These are phyloP conservation scores for Akanthomyces dipterigenus DNA, from an alignment of 2,329 filamentous ascomycete genomes.

Conservation along the genomic window DNA sequence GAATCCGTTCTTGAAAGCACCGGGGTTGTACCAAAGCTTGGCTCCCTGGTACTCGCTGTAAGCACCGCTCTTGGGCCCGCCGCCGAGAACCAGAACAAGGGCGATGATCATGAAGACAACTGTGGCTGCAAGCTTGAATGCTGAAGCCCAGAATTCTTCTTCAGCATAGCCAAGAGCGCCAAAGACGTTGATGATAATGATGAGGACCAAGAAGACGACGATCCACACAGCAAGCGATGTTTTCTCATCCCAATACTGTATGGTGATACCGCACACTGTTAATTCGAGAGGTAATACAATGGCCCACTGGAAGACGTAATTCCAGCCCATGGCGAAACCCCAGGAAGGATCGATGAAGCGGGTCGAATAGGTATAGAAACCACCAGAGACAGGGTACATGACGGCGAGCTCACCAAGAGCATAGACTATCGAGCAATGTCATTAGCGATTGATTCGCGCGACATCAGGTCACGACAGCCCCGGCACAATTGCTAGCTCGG, in stretches of 20 bases:
- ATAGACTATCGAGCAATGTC: slow-evolving; percentile 33
- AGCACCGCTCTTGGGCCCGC: slow-evolving; percentile 40
- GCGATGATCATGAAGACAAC: slow-evolving; percentile 57
- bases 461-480: background rate
- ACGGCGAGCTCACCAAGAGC: slow-evolving; percentile 56
- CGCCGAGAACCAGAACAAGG: slow-evolving; percentile 50
- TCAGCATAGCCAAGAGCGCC: slow-evolving; percentile 47
- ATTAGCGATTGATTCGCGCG: background rate
- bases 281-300: slow-evolving; percentile 44
- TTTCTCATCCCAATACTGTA: slow-evolving; percentile 43
- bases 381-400: slow-evolving; percentile 56
- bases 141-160: slow-evolving; percentile 50
- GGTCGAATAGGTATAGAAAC: slow-evolving; percentile 55
- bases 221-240: slow-evolving; percentile 46
- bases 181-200: slow-evolving; percentile 47
- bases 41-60: slow-evolving; percentile 38
- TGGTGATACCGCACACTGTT: slow-evolving; percentile 43
- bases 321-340: slow-evolving; percentile 48
- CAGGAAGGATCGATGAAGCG: slow-evolving; percentile 58
- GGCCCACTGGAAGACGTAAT: slow-evolving; percentile 43
- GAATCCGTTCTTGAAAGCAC: slow-evolving; percentile 61
- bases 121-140: slow-evolving; percentile 50
- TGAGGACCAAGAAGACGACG: slow-evolving; percentile 42
- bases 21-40: slow-evolving; percentile 37
- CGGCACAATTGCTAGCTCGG: background rate